Evolutionary conservation across 345 rosid species (phyloP), one percentile per base, ranked within the genome.

Genomic region (Salix caprea): DNA sequence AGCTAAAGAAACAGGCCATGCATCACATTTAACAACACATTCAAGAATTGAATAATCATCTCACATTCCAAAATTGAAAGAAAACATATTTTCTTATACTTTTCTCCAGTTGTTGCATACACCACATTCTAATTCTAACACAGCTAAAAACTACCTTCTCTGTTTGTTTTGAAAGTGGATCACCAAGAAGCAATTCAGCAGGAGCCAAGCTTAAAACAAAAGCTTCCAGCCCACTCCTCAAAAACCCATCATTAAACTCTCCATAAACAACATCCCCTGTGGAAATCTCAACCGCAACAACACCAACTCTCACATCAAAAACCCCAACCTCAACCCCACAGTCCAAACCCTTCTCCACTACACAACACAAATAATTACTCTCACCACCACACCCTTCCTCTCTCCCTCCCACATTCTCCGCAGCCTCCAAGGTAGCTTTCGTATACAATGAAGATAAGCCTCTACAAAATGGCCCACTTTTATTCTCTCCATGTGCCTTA

Each of bases 401-500:
- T 32, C 79, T 77, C 7, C 90, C 92, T 37, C 90, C 96, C 67
- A 91, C 76, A 76, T 90, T 96, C 84, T 90, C 94, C 13, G 97
- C 98, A 0, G 97, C 99, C 83, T 91, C 97, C 46, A 95, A 82
- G 23, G 97, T 95, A 3, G 99, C 97, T 85, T 90, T 95, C 0
- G 97, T 90, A 72, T 95, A 93, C 84, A 95, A 78, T 1, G 94
- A 96, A 28, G 99, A 91, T 34, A 95, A 76, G 6, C 94, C 97
- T 46, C 99, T 85, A 69, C 88, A 82, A 80, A 95, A 95, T 0
- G 99, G 98, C 0, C 97, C 98, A 3, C 68, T 9, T 32, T 83
- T 81, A 40, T 88, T 90, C 0, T 88, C 78, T 44, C 99, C 89
- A 24, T 90, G 98, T 3, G 99, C 87, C 83, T 95, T 95, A 24